Evolutionary conservation across 805 yeast genomes (phyloP).

Genomic region (Barnettozyma sucrosica): DNA sequence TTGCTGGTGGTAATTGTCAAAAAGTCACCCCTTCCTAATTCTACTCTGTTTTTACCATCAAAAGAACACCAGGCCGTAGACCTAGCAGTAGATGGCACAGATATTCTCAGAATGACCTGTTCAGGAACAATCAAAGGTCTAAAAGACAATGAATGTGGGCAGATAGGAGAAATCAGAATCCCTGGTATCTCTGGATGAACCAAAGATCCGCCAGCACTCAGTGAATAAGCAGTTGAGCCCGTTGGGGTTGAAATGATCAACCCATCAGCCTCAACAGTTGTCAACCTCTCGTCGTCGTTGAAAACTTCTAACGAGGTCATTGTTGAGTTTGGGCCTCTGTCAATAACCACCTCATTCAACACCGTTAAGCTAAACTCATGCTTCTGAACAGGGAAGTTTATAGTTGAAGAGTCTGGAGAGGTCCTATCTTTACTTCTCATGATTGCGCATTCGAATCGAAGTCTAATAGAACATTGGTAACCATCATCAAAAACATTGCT

Average conservation of each 20-base stretch:
- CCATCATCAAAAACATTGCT: conserved; percentile 35
- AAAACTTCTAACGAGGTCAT: conserved; percentile 47
- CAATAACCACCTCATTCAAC: conserved; percentile 47
- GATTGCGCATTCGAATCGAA: conserved; percentile 46
- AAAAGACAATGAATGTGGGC: conserved; percentile 48
- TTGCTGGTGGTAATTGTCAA: conserved; percentile 30
- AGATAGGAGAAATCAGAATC: conserved; percentile 49
- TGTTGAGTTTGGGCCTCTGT: conserved; percentile 46
- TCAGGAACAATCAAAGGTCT: conserved; percentile 48
- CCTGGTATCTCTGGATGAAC: conserved; percentile 52
- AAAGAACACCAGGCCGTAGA: conserved; percentile 33
- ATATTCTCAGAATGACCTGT: conserved; percentile 27
- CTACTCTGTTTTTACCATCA: conserved; percentile 31
- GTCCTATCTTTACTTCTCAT: conserved; percentile 27
- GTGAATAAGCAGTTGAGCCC: conserved; percentile 56
- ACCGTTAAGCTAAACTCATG: conserved; percentile 27
- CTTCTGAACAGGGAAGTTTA: conserved; percentile 9
- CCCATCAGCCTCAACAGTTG: conserved; percentile 66
- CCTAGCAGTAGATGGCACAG: conserved; percentile 30
- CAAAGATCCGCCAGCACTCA: conserved; percentile 49
- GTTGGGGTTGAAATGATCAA: conserved; percentile 60
- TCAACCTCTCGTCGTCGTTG: conserved; percentile 43
- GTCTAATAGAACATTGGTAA: conserved; percentile 41
- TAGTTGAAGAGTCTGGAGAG: conserved; percentile 10
- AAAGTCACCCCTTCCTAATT: conserved; percentile 28